phyloP scores from a whole-genome alignment of 2,329 filamentous ascomycete genomes.

The Colletotrichum scovillei region DNA sequence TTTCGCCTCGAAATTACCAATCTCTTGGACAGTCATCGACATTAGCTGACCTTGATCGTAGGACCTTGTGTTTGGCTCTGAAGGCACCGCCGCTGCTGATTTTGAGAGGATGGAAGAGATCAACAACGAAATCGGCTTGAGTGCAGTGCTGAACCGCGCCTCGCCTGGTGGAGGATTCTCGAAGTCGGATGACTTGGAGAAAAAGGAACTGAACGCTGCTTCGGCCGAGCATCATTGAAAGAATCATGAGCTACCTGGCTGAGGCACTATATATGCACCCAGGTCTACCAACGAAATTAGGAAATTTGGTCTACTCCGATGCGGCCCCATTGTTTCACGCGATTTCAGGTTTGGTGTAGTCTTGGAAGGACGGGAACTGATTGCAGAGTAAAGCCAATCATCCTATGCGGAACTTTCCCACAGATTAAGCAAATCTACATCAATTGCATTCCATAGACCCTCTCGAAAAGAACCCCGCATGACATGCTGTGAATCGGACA shows the following conservation, averaged over 20 bases:
- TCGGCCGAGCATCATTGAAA: neutral
- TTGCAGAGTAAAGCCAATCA: neutral
- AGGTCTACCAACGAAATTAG: neutral
- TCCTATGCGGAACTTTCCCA: neutral
- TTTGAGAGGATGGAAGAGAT: conserved; percentile 79
- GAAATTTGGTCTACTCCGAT: neutral
- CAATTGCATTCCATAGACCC: neutral
- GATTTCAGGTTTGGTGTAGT: neutral
- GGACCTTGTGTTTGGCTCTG: conserved; percentile 75
- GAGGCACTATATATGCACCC: neutral
- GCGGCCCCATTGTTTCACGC: neutral
- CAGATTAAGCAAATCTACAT: too few species aligned
- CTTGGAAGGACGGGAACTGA: neutral
- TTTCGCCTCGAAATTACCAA: too few species aligned
- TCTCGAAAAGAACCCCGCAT: neutral
- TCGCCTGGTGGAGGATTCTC: neutral
- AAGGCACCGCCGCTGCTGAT: conserved; percentile 75
- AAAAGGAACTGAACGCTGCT: neutral
- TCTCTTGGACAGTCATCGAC: too few species aligned
- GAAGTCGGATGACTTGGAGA: conserved; percentile 12
- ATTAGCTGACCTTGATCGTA: conserved; percentile 36
- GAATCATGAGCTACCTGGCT: neutral
- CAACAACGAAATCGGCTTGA: conserved; percentile 75
- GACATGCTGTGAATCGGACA: neutral
- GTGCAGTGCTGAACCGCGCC: conserved; percentile 37